Evolutionary conservation across 2,329 filamentous ascomycete genomes (phyloP).

Genomic region (Scleromitrula shiraiana): DNA sequence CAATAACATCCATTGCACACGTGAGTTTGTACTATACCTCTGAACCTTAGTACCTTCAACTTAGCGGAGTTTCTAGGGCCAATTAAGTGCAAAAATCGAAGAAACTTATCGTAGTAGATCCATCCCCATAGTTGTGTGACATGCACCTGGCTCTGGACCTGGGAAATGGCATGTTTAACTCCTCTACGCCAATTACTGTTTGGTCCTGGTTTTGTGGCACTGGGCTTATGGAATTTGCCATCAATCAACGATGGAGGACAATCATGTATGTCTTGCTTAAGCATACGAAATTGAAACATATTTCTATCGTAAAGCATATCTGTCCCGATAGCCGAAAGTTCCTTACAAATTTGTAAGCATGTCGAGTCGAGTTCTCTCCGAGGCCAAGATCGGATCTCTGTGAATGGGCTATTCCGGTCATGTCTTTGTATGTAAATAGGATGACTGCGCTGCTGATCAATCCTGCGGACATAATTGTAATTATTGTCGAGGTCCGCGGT

Average conservation of each 20-base stretch:
- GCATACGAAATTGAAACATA: not conserved
- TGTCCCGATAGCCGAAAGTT: not conserved
- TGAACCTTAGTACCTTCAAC: slow-evolving; percentile 1
- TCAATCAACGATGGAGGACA: not conserved
- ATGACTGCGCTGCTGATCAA: not conserved
- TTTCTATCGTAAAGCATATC: not conserved
- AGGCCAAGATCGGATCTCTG: not conserved
- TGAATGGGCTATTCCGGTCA: not conserved
- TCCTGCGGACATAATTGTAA: not conserved
- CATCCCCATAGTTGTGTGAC: not conserved
- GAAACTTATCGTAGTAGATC: not conserved
- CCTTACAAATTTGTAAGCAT: not conserved
- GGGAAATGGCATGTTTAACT: not conserved
- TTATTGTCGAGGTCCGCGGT: not conserved
- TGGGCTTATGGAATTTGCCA: not conserved
- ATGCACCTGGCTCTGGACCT: not conserved
- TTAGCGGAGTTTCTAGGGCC: not conserved
- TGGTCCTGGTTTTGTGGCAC: not conserved
- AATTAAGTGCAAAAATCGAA: not conserved
- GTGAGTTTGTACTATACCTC: not conserved
- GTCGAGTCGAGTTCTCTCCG: not conserved
- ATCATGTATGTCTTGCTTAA: not conserved
- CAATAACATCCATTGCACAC: not conserved
- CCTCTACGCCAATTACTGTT: not conserved
- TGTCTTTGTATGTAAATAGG: not conserved